Conservation (phyloP, 768 basidiomycete genomes). For the Amanita pallidorosea region DNA sequence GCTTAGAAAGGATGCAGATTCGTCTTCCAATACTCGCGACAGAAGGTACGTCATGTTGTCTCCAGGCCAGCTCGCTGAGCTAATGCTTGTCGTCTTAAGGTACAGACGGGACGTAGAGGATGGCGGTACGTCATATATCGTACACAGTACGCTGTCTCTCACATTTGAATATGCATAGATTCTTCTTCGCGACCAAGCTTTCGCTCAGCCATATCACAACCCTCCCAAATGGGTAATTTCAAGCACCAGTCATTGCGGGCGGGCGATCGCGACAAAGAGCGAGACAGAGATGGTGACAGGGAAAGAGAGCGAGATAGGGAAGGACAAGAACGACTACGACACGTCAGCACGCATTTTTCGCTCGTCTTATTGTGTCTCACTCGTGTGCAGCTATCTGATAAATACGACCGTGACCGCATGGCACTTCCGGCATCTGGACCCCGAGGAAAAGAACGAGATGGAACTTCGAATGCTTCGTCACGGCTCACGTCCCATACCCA, state of each 20-base stretch:
- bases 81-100: constrained; percentile 24
- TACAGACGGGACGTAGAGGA: constrained; percentile 75
- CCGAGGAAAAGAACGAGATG: constrained; percentile 60
- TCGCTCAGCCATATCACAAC: constrained; percentile 63
- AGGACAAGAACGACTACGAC: constrained; percentile 68
- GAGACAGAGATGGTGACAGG: constrained; percentile 35
- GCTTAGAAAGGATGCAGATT: constrained; percentile 62
- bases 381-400: constrained; percentile 61
- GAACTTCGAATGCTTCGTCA: constrained; percentile 43
- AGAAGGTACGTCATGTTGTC: constrained; percentile 40
- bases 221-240: constrained; percentile 90
- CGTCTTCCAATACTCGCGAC: constrained; percentile 47
- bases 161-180: constrained; percentile 21
- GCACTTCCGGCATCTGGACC: constrained; percentile 38
- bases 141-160: constrained; percentile 5
- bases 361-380: constrained; percentile 7
- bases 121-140: constrained; percentile 32
- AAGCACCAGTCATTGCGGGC: constrained; percentile 77
- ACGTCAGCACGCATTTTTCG: constrained; percentile 32
- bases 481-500: constrained; percentile 28
- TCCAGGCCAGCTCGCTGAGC: constrained; percentile 6
- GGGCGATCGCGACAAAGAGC: constrained; percentile 37
- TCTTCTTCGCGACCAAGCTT: constrained; percentile 54
- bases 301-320: constrained; percentile 58
- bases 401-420: constrained; percentile 76